phyloP scores from a whole-genome alignment of 2,329 filamentous ascomycete genomes.

The Sclerotinia glacialis region DNA sequence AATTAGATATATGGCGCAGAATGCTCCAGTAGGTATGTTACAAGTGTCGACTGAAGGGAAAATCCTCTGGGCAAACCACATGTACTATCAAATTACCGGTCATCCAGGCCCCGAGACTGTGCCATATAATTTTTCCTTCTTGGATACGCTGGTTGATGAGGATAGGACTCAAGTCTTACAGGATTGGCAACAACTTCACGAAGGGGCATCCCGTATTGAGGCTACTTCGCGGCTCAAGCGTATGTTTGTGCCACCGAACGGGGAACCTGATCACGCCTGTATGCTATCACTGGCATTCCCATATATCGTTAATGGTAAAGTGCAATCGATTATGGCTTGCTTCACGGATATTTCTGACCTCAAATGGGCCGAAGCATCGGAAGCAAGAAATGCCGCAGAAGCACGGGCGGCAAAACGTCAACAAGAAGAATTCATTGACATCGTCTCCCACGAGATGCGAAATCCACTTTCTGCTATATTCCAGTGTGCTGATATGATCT shows the following conservation, averaged over 20 bases:
- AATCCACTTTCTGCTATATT: slow-evolving; percentile 74
- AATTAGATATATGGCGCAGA: slow-evolving; percentile 36
- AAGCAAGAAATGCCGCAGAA: slow-evolving; percentile 48
- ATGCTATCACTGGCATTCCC: slow-evolving; percentile 30
- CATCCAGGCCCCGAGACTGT: slow-evolving; percentile 24
- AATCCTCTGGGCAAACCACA: slow-evolving; percentile 35
- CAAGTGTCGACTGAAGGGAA: slow-evolving; percentile 32
- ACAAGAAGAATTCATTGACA: slow-evolving; percentile 80
- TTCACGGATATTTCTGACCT: slow-evolving; percentile 36
- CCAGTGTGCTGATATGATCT: slow-evolving; percentile 71
- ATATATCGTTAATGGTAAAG: slow-evolving; percentile 30
- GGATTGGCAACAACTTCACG: slow-evolving; percentile 29
- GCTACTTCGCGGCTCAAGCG: slow-evolving; percentile 32
- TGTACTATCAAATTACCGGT: slow-evolving; percentile 33
- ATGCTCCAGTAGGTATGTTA: slow-evolving; percentile 36
- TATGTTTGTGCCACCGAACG: slow-evolving; percentile 33
- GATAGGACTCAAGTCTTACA: slow-evolving; percentile 27
- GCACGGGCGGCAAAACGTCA: slow-evolving; percentile 61
- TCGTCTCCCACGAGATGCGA: slow-evolving; percentile 68
- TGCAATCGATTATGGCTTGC: slow-evolving; percentile 35
- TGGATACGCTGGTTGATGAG: slow-evolving; percentile 32
- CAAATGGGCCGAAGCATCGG: slow-evolving; percentile 34
- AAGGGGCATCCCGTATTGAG: slow-evolving; percentile 30
- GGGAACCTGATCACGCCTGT: slow-evolving; percentile 33
- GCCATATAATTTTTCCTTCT: slow-evolving; percentile 29